These are phyloP conservation scores for Gryganskiella cystojenkinii DNA, from an alignment of 192 early-diverging fungal genomes.

Conservation along the genomic window DNA sequence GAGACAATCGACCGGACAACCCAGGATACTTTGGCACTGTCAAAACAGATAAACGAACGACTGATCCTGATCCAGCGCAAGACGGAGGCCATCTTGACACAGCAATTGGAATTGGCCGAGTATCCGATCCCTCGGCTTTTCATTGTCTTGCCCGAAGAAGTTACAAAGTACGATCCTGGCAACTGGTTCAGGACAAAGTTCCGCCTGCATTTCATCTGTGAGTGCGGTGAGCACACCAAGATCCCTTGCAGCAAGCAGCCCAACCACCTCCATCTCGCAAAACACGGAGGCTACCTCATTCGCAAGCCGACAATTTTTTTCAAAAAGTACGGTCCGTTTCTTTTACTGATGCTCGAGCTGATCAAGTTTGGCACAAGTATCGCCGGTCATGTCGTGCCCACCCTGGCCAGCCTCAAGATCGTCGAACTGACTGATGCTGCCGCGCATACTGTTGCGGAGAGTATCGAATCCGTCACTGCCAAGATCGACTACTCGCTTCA, in stretches of 20 bases:
- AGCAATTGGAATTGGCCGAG: neutral
- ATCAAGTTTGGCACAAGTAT: no score
- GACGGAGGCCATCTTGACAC: neutral
- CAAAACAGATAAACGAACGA: neutral
- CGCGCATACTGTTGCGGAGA: no score
- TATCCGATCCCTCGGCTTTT: conserved; percentile 2
- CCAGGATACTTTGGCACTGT: neutral
- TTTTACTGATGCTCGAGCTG: no score
- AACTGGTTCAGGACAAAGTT: no score
- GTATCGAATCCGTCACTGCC: no score
- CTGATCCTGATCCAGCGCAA: neutral
- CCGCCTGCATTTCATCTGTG: no score
- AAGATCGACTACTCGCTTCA: no score
- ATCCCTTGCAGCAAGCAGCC: neutral
- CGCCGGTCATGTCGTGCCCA: neutral
- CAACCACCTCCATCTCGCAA: neutral
- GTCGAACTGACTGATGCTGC: no score
- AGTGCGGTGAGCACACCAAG: neutral
- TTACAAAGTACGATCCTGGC: no score
- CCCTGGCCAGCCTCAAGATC: no score
- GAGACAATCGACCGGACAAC: no score
- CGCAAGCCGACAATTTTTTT: neutral
- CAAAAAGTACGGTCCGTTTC: neutral
- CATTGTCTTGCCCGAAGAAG: neutral
- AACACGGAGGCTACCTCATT: neutral